Percentiles rank a stretch among this genome's conserved stretches.
phyloP scores from a whole-genome alignment of 2,329 filamentous ascomycete genomes.

The Aspergillus melleus region DNA sequence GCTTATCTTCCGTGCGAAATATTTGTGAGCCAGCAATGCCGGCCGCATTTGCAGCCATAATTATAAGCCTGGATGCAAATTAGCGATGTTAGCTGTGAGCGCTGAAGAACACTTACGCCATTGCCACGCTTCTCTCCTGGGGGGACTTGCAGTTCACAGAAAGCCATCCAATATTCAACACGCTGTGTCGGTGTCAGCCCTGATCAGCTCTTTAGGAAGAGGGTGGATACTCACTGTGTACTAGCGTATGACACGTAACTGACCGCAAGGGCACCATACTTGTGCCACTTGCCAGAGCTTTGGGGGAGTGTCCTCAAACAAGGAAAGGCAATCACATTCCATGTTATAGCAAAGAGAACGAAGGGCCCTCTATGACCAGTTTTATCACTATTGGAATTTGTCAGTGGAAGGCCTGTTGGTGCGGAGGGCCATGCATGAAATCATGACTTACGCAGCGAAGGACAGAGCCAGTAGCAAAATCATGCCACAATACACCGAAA shows the following conservation, averaged over 20 bases:
- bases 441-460: conserved; percentile 4
- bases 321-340: neutral
- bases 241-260: neutral
- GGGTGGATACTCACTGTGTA: neutral
- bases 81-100: conserved; percentile 21
- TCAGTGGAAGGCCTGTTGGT: neutral
- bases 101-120: conserved; percentile 44
- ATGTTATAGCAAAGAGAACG: neutral
- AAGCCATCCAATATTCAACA: conserved; percentile 61
- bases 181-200: conserved; percentile 12
- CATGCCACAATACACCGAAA: conserved; percentile 1
- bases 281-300: neutral
- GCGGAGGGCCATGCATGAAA: neutral
- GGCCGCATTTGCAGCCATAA: conserved; percentile 63
- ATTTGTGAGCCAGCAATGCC: conserved; percentile 63
- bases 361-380: neutral
- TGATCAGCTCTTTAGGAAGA: neutral
- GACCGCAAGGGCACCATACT: neutral
- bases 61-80: conserved; percentile 32
- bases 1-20: conserved; percentile 43
- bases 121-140: conserved; percentile 59
- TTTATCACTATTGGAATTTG: neutral
- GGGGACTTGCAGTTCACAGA: conserved; percentile 57
- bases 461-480: conserved; percentile 8
- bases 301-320: neutral